phyloP scores from a whole-genome alignment of 139 green algal species.

The Chlamydomonas sphaeroides region DNA sequence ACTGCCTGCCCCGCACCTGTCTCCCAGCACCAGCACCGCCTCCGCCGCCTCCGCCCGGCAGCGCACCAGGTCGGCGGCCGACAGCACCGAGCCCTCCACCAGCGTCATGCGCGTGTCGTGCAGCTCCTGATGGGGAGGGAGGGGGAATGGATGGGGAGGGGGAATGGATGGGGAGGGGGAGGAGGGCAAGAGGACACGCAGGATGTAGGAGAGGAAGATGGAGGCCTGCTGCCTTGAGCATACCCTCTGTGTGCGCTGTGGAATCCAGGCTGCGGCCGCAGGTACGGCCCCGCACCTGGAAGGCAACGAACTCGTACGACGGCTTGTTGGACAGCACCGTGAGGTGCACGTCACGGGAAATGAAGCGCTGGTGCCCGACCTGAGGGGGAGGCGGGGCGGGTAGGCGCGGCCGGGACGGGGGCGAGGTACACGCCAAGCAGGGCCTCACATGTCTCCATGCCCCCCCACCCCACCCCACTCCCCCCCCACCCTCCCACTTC shows the following conservation, averaged over 20 bases:
- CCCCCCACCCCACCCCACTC: no score
- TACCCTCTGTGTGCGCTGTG: no score
- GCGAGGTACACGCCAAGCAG: no score
- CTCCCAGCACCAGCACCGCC: conserved; percentile 75
- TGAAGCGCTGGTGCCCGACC: conserved; percentile 24
- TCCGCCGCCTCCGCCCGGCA: conserved; percentile 54
- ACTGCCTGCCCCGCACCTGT: conserved; percentile 42
- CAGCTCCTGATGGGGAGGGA: conserved; percentile 66
- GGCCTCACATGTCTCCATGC: no score
- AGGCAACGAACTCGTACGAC: conserved; percentile 76
- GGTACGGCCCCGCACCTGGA: conserved; percentile 65
- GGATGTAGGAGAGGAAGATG: not conserved
- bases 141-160: not conserved
- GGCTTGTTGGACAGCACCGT: conserved; percentile 71
- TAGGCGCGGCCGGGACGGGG: no score
- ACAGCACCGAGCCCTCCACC: conserved; percentile 77
- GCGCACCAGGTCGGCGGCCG: conserved; percentile 69
- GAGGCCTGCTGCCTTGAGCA: no score
- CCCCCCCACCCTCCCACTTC: no score
- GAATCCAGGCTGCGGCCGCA: no score
- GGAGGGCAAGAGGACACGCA: not conserved
- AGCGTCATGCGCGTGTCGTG: conserved; percentile 78
- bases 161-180: not conserved
- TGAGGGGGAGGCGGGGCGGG: no score
- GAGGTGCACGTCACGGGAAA: conserved; percentile 46